Conservation (phyloP, 495 filamentous ascomycete species). For the Penicillium nucicola region DNA sequence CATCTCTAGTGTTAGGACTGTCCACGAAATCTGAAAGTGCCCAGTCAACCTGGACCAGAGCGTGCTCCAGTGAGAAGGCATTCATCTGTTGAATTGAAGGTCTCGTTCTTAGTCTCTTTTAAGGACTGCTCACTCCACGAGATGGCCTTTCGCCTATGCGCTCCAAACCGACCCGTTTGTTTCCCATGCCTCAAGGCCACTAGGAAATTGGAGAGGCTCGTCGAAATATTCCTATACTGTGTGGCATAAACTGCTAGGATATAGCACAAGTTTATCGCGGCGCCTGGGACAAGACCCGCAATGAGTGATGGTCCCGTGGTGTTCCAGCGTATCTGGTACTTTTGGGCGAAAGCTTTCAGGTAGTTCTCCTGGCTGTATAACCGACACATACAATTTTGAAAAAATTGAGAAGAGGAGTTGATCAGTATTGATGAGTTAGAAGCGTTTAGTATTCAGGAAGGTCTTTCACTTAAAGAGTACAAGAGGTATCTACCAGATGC, state of each 20-base stretch:
- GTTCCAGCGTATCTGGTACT: conserved; percentile 28
- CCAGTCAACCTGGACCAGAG: conserved; percentile 44
- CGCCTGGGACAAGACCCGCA: conserved; percentile 47
- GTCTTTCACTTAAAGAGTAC: no score
- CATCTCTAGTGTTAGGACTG: conserved; percentile 21
- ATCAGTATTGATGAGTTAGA: no score
- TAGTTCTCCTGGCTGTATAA: conserved; percentile 51
- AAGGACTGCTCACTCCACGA: conserved; percentile 51
- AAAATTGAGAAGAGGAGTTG: no score
- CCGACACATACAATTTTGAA: no score
- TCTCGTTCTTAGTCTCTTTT: conserved; percentile 33
- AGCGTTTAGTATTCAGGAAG: no score
- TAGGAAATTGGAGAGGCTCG: conserved; percentile 36
- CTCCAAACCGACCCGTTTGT: conserved; percentile 34
- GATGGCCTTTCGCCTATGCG: conserved; percentile 42
- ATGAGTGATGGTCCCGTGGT: conserved; percentile 45
- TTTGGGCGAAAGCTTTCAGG: conserved; percentile 10
- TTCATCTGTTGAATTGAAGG: conserved; percentile 45
- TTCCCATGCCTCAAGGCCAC: conserved; percentile 40
- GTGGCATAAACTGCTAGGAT: conserved; percentile 47
- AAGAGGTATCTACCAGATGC: no score
- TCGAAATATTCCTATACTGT: conserved; percentile 36
- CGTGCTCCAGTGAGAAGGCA: conserved; percentile 37
- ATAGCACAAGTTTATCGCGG: conserved; percentile 48
- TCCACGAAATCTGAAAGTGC: conserved; percentile 39